These are phyloP conservation scores for Calonectria ilicicola DNA, from an alignment of 2,329 filamentous ascomycete genomes.

Conservation along the genomic window DNA sequence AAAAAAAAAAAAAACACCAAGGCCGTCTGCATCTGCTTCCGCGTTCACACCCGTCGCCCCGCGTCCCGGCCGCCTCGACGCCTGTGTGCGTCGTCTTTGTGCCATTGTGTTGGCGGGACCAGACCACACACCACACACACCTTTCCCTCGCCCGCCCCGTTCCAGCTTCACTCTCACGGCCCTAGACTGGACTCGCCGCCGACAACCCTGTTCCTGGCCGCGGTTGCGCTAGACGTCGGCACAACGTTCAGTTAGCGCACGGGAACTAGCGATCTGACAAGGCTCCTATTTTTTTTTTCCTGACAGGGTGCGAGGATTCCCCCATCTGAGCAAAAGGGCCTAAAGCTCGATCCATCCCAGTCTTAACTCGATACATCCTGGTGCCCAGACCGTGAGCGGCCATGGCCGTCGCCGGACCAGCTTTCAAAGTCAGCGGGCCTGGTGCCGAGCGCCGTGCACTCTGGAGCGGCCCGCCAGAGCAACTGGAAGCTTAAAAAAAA, in stretches of 20 bases:
- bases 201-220: conserved; percentile 2
- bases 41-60: too few species aligned
- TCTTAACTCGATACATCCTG: background rate
- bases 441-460: background rate
- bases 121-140: background rate
- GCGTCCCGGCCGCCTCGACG: too few species aligned
- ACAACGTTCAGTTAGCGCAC: conserved; percentile 9
- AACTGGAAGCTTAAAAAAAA: background rate
- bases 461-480: background rate
- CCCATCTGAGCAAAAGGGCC: background rate
- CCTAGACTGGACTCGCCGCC: background rate
- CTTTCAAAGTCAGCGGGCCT: background rate
- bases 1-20: too few species aligned
- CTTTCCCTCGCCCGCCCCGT: background rate
- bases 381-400: background rate
- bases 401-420: background rate
- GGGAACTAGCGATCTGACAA: conserved; percentile 10
- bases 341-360: background rate
- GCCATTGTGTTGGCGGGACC: too few species aligned
- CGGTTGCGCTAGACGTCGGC: conserved; percentile 3
- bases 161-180: background rate
- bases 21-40: too few species aligned
- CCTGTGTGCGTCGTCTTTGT: too few species aligned
- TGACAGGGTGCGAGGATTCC: background rate
- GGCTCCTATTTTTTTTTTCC: background rate